These are phyloP conservation scores for Trichoderma erinaceum DNA, from an alignment of 495 filamentous ascomycete species.

Conservation along the genomic window DNA sequence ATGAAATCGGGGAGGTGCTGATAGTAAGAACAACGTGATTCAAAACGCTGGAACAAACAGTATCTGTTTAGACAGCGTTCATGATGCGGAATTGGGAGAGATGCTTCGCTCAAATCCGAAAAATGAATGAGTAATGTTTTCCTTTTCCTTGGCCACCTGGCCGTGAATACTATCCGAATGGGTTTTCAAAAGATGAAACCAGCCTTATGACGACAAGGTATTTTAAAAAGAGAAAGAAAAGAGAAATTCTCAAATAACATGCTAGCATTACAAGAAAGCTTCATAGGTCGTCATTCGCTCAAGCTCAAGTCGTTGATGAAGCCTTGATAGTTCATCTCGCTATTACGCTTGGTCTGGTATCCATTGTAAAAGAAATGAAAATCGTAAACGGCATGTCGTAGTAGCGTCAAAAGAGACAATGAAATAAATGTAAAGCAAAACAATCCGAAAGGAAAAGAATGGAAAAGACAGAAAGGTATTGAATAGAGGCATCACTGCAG, in stretches of 20 bases:
- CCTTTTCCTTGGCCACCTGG: background rate
- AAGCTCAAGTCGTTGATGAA: background rate
- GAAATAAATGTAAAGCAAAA: background rate
- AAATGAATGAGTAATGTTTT: background rate
- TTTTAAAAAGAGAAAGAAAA: background rate
- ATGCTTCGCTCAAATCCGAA: background rate
- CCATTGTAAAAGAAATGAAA: background rate
- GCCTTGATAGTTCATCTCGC: background rate
- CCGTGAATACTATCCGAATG: background rate
- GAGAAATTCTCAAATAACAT: background rate
- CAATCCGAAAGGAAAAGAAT: background rate
- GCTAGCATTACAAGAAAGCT: constrained; percentile 5
- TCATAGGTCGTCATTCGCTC: constrained; percentile 7
- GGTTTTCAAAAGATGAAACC: background rate
- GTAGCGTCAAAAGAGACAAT: background rate
- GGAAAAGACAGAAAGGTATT: background rate
- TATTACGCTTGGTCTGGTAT: background rate
- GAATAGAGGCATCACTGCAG: background rate
- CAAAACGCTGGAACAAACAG: background rate
- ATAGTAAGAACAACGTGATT: background rate
- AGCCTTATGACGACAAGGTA: background rate
- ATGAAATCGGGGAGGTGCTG: background rate
- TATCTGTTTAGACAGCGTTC: background rate
- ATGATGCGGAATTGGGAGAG: background rate
- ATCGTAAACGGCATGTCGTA: background rate